Percentiles rank a stretch among this genome's conserved stretches.
These are phyloP conservation scores for Thelonectria olida DNA, from an alignment of 2,329 filamentous ascomycete genomes.

Conservation along the genomic window DNA sequence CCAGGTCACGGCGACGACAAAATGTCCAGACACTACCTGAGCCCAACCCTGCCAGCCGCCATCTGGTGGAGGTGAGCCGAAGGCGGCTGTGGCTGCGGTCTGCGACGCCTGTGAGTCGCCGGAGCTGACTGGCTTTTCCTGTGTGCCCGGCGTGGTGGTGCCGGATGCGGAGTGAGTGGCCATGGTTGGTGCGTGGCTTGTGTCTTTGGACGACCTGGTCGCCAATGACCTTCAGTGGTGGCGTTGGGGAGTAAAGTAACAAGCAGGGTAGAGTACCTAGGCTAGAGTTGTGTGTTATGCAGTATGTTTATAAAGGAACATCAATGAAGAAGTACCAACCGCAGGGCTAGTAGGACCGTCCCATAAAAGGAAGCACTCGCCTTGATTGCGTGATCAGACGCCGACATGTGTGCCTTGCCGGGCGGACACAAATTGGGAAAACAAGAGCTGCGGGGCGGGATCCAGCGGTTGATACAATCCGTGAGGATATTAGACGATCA, in stretches of 20 bases:
- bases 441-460: not conserved
- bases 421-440: not conserved
- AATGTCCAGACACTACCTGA: not conserved
- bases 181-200: not conserved
- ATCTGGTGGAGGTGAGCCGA: conserved; percentile 14
- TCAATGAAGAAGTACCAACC: not conserved
- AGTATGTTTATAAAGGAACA: not conserved
- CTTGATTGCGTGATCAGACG: not conserved
- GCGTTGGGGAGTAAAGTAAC: not conserved
- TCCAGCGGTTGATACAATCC: not conserved
- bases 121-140: not conserved
- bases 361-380: not conserved
- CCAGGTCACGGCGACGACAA: not conserved
- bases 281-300: not conserved
- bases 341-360: no score
- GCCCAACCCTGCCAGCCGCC: not conserved
- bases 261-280: not conserved
- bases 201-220: not conserved
- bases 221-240: not conserved
- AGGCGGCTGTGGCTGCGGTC: not conserved
- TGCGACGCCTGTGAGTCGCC: not conserved
- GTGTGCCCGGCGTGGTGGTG: not conserved
- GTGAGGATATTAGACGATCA: not conserved
- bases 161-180: not conserved
- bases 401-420: not conserved